Evolutionary conservation across 805 yeast species (phyloP).

Genomic region (Lachancea cidri): DNA sequence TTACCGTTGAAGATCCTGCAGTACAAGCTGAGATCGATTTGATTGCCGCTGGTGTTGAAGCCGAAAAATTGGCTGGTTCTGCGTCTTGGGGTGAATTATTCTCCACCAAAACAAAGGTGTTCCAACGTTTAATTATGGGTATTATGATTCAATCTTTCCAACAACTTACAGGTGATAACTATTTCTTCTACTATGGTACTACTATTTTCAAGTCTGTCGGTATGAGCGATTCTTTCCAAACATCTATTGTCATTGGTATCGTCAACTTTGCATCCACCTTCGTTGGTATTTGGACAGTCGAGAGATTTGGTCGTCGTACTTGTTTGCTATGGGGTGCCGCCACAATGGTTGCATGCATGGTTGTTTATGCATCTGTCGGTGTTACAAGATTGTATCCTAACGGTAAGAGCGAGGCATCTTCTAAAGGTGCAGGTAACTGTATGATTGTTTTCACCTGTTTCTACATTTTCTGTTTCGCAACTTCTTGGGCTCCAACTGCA

Average conservation of each 20-base stretch:
- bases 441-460: conserved; percentile 68
- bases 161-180: conserved; percentile 62
- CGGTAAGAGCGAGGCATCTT: conserved; percentile 43
- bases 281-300: conserved; percentile 45
- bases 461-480: conserved; percentile 65
- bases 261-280: conserved; percentile 56
- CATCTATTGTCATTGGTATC: conserved; percentile 54
- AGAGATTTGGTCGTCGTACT: conserved; percentile 49
- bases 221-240: conserved; percentile 50
- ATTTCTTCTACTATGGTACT: conserved; percentile 64
- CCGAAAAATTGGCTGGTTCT: conserved; percentile 54
- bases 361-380: conserved; percentile 56
- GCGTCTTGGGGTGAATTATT: conserved; percentile 63
- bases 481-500: conserved; percentile 69
- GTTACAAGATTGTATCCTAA: conserved; percentile 40
- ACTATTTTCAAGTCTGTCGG: conserved; percentile 59
- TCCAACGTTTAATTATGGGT: conserved; percentile 45
- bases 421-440: conserved; percentile 56
- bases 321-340: conserved; percentile 45
- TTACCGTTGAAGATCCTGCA: conserved; percentile 44
- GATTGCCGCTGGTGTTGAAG: conserved; percentile 55
- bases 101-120: conserved; percentile 61
- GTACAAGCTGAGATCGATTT: conserved; percentile 53
- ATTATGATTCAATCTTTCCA: conserved; percentile 54
- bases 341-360: conserved; percentile 44